These are phyloP conservation scores for Leucocoprinus sp. DNA, from an alignment of 768 basidiomycete genomes.

Conservation along the genomic window DNA sequence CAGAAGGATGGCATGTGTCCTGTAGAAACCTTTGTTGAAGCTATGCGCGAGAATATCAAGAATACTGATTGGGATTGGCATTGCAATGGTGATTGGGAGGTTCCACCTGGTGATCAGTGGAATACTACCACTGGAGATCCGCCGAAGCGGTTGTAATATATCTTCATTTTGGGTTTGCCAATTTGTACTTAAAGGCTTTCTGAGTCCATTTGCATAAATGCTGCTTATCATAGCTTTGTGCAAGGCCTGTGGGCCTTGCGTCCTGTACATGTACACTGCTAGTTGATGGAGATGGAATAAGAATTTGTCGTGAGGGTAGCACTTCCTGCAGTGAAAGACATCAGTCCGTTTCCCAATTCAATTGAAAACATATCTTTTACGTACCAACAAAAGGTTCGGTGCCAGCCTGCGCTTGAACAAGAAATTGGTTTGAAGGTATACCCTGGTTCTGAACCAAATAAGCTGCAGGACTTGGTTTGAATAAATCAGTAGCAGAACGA, in stretches of 20 bases:
- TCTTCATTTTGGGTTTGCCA: too few species aligned
- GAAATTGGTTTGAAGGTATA: conserved; percentile 23
- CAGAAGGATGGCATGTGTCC: conserved; percentile 75
- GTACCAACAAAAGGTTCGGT: conserved; percentile 28
- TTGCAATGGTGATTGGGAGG: conserved; percentile 69
- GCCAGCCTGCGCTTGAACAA: conserved; percentile 28
- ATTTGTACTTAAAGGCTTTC: too few species aligned
- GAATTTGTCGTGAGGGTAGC: conserved; percentile 24
- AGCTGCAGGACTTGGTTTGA: conserved; percentile 13
- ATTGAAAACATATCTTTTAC: background rate
- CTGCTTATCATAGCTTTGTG: too few species aligned
- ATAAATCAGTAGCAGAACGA: background rate
- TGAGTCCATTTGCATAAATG: too few species aligned
- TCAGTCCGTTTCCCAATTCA: background rate
- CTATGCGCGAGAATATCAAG: conserved; percentile 56
- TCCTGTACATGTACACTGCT: too few species aligned
- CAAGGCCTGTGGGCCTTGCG: too few species aligned
- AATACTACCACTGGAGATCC: conserved; percentile 65
- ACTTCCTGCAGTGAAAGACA: conserved; percentile 16
- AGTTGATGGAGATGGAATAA: conserved; percentile 26
- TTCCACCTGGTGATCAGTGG: conserved; percentile 62
- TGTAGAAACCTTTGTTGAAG: conserved; percentile 59
- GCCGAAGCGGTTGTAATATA: conserved; percentile 24
- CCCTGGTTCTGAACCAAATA: conserved; percentile 23
- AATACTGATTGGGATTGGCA: conserved; percentile 68